These are phyloP conservation scores for Anthracocystis setariae DNA, from an alignment of 1,284 basidiomycete species.

Conservation along the genomic window DNA sequence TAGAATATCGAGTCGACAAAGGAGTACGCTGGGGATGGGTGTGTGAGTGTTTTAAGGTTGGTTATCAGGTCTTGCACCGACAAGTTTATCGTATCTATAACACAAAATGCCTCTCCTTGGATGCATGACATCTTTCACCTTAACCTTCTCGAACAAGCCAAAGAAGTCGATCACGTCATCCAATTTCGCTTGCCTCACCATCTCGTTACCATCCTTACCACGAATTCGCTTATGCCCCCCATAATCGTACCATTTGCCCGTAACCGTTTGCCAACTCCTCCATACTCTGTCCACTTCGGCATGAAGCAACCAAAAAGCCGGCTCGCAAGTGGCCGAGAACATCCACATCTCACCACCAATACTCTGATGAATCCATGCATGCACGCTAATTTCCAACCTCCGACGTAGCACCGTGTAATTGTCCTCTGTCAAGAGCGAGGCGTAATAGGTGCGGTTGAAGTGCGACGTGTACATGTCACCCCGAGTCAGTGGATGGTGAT, in stretches of 20 bases:
- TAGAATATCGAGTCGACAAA: no score
- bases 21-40: no score
- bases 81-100: slow-evolving; percentile 26
- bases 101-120: slow-evolving; percentile 41
- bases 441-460: slow-evolving; percentile 9
- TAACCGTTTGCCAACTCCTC: slow-evolving; percentile 17
- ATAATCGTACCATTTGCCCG: slow-evolving; percentile 17
- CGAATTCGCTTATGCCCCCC: slow-evolving; percentile 11
- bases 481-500: slow-evolving; percentile 5
- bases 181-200: neutral
- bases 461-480: slow-evolving; percentile 41
- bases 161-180: slow-evolving; percentile 36
- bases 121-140: slow-evolving; percentile 40
- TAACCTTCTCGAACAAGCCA: slow-evolving; percentile 33
- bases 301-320: slow-evolving; percentile 42
- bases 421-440: slow-evolving; percentile 2
- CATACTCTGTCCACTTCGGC: slow-evolving; percentile 32
- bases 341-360: slow-evolving; percentile 39
- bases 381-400: slow-evolving; percentile 17
- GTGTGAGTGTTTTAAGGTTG: neutral
- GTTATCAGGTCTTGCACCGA: slow-evolving; percentile 6
- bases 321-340: slow-evolving; percentile 27
- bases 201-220: neutral
- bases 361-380: slow-evolving; percentile 26
- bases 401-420: slow-evolving; percentile 13